Conservation (phyloP, 768 basidiomycete genomes). For the Boletellus ananas region DNA sequence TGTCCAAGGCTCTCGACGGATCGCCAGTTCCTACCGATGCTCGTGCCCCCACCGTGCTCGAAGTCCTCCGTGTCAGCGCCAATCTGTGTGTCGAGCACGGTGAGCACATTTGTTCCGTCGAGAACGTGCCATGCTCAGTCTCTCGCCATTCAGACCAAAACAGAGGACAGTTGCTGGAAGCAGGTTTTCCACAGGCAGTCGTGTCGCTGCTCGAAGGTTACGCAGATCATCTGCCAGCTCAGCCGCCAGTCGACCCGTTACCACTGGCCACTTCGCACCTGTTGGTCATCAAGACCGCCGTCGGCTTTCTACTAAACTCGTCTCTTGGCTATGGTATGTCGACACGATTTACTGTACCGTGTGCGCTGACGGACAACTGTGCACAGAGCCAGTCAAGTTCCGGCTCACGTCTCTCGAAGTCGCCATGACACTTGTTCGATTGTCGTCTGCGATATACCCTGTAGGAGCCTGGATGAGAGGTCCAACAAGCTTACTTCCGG, state of each 20-base stretch:
- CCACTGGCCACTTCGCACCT: constrained; percentile 59
- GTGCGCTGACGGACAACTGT: constrained; percentile 1
- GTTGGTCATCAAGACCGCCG: constrained; percentile 68
- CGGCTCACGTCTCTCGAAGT: constrained; percentile 68
- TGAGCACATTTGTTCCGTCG: constrained; percentile 28
- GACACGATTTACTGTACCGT: neutral
- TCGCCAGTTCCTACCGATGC: constrained; percentile 41
- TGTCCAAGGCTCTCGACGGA: constrained; percentile 52
- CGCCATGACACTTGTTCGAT: constrained; percentile 60
- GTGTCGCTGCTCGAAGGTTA: constrained; percentile 69
- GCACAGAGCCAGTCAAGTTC: constrained; percentile 64
- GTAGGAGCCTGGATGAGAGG: constrained; percentile 58
- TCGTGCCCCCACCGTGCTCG: constrained; percentile 53
- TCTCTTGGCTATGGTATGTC: constrained; percentile 70
- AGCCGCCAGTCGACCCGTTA: constrained; percentile 38
- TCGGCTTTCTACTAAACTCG: constrained; percentile 77
- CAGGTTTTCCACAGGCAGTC: constrained; percentile 63
- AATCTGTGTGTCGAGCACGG: constrained; percentile 86
- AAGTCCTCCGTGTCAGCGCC: constrained; percentile 74
- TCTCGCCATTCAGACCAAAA: constrained; percentile 57
- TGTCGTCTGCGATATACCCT: constrained; percentile 71
- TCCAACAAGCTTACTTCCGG: constrained; percentile 19
- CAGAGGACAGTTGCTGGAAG: constrained; percentile 65
- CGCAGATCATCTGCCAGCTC: constrained; percentile 40
- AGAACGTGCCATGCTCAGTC: constrained; percentile 1